These are phyloP conservation scores for Yarrowia sp. DNA, from an alignment of 805 yeast species.

Conservation along the genomic window DNA sequence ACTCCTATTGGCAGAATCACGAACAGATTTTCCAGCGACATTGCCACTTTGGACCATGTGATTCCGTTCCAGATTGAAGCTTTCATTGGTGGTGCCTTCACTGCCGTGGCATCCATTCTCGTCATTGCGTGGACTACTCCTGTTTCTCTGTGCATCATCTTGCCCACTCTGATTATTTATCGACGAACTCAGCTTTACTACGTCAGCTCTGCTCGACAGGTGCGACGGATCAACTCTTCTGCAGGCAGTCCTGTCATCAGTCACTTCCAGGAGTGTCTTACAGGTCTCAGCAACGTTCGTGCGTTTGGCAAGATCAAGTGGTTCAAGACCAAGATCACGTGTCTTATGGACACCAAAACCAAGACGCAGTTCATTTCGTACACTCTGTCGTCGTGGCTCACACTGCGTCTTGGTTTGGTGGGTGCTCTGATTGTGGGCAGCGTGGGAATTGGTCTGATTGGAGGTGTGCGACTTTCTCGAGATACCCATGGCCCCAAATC, in stretches of 20 bases:
- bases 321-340: slow-evolving; percentile 50
- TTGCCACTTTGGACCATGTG: slow-evolving; percentile 82
- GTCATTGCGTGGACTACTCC: slow-evolving; percentile 88
- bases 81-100: slow-evolving; percentile 39
- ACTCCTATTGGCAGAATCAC: slow-evolving; percentile 91
- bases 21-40: slow-evolving; percentile 87
- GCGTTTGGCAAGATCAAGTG: slow-evolving; percentile 70
- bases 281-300: slow-evolving; percentile 72
- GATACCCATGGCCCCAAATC: slow-evolving; percentile 8
- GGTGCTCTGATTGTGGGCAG: slow-evolving; percentile 29
- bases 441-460: slow-evolving; percentile 29
- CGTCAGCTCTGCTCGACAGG: slow-evolving; percentile 68
- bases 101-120: slow-evolving; percentile 57
- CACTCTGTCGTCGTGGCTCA: slow-evolving; percentile 87
- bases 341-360: slow-evolving; percentile 65
- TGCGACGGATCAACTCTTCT: slow-evolving; percentile 67
- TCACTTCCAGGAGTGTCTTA: slow-evolving; percentile 75
- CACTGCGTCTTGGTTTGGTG: slow-evolving; percentile 41
- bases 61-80: slow-evolving; percentile 41
- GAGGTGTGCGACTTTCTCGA: slow-evolving; percentile 29
- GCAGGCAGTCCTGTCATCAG: slow-evolving; percentile 77
- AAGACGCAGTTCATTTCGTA: slow-evolving; percentile 78
- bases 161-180: slow-evolving; percentile 66
- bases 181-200: slow-evolving; percentile 69
- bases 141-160: slow-evolving; percentile 67